phyloP scores from a whole-genome alignment of 2,329 filamentous ascomycete genomes.

The Rutstroemia sp. region DNA sequence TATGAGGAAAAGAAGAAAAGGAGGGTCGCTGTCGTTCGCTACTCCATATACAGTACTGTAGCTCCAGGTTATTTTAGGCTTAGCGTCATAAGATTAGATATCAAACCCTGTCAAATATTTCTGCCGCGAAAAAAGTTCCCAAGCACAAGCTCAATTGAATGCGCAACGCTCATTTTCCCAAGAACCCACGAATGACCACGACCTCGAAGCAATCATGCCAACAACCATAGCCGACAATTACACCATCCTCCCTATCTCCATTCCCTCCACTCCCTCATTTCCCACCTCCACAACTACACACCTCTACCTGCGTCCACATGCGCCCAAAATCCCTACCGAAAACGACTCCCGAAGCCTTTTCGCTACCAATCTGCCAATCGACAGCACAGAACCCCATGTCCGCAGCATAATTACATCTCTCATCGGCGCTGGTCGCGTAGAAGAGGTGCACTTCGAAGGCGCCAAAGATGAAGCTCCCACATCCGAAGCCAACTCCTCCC shows the following conservation, averaged over 20 bases:
- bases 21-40: not conserved
- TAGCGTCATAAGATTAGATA: slow-evolving; percentile 24
- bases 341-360: slow-evolving; percentile 77
- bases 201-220: slow-evolving; percentile 2
- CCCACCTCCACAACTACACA: slow-evolving; percentile 64
- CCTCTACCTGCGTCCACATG: slow-evolving; percentile 78
- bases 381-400: slow-evolving; percentile 72
- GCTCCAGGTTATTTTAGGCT: slow-evolving; percentile 2
- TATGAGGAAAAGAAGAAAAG: not conserved
- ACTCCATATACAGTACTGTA: slow-evolving; percentile 4
- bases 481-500: slow-evolving; percentile 24
- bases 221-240: slow-evolving; percentile 19
- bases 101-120: slow-evolving; percentile 16
- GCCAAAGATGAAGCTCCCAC: slow-evolving; percentile 35
- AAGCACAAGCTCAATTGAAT: slow-evolving; percentile 2
- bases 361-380: slow-evolving; percentile 80
- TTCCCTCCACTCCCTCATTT: slow-evolving; percentile 47
- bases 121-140: slow-evolving; percentile 10
- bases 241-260: slow-evolving; percentile 24
- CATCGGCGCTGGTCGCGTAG: slow-evolving; percentile 70
- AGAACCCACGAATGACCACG: not conserved
- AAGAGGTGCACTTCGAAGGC: slow-evolving; percentile 68
- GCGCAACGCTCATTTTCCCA: not conserved
- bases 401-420: slow-evolving; percentile 67
- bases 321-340: slow-evolving; percentile 66